phyloP scores from a whole-genome alignment of 208 protist genomes.

The Leishmania gerbilli region DNA sequence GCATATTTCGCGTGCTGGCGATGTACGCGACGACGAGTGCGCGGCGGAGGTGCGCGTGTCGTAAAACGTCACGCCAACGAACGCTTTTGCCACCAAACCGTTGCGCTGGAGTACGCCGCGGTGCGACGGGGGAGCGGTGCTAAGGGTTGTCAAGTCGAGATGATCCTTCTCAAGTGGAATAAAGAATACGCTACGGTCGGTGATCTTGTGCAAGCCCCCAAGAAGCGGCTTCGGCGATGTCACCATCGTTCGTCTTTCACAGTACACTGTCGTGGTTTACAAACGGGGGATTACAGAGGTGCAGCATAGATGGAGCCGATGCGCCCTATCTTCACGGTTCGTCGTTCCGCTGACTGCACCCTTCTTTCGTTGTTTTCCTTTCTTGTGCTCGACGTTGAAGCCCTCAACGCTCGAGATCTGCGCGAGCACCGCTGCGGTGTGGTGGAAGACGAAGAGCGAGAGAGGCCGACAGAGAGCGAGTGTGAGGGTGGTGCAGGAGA shows the following conservation, averaged over 20 bases:
- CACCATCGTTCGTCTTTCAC: background rate
- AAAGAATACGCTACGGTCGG: slow-evolving; percentile 59
- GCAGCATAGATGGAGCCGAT: background rate
- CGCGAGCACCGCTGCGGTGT: too few species aligned
- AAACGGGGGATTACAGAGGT: background rate
- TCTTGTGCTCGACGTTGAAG: background rate
- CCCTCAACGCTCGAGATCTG: background rate
- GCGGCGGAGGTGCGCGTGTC: background rate
- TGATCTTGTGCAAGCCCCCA: slow-evolving; percentile 41
- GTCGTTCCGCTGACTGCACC: background rate
- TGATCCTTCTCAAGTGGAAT: slow-evolving; percentile 27
- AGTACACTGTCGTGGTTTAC: background rate
- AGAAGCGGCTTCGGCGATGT: slow-evolving; percentile 20
- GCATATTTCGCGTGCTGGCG: too few species aligned
- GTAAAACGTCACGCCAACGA: slow-evolving; percentile 21
- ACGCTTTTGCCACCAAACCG: slow-evolving; percentile 72
- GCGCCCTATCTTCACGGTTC: background rate
- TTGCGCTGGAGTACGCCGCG: slow-evolving; percentile 62
- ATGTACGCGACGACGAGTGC: background rate
- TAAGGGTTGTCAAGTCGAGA: slow-evolving; percentile 65
- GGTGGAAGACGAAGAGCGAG: background rate
- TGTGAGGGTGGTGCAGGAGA: background rate
- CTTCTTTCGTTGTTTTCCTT: background rate
- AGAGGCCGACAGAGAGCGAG: background rate
- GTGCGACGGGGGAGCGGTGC: slow-evolving; percentile 55